Evolutionary conservation across 768 basidiomycete genomes (phyloP), one percentile per base, ranked within the genome.

Genomic region (Fistulinella prunicolor): DNA sequence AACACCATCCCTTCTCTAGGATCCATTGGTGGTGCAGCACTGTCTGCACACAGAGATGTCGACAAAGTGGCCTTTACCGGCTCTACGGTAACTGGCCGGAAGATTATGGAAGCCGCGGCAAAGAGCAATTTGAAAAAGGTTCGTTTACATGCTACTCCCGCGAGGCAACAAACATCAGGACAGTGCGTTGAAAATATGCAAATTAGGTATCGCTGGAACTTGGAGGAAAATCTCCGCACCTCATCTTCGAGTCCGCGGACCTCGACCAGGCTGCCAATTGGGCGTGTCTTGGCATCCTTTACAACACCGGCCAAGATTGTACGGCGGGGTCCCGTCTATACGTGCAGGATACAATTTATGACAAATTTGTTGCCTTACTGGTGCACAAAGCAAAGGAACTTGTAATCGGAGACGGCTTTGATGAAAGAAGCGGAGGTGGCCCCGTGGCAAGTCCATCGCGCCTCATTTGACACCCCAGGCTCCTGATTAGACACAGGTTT

Each of bases 21-120:
- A 23, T 54, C 76, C 40, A 77, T 89, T 32, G 92, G 91, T 44
- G 94, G 94, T 23, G 87, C 88, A 8, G 90, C 92, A 3, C 76
- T 98, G 50, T 72, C 94, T 6, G 67, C 79, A 10, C 95, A 98
- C 68, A 77, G 66, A 46, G 89, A 86, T 55, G 86, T 98, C 39
- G 91, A 96, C 73, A 95, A 96, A 69, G 79, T 97, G 52, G 94
- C 94, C 2, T 96, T 97, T 68, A 97, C 95, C 9, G 95, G 95
- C 38, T 92, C 89, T 29, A 94, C 93, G 13, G 62, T 80, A 46
- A 94, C 92, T 5, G 95, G 95, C 20, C 80, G 93, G 20, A 89
- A 86, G 61, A 83, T 98, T 61, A 86, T 93, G 82, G 83, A 86
- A 61, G 92, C 94, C 13, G 91, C 94, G 2, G 91, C 94, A 8